These are phyloP conservation scores for Protea cynaroides DNA, from an alignment of 164 flowering plant species.

Conservation along the genomic window DNA sequence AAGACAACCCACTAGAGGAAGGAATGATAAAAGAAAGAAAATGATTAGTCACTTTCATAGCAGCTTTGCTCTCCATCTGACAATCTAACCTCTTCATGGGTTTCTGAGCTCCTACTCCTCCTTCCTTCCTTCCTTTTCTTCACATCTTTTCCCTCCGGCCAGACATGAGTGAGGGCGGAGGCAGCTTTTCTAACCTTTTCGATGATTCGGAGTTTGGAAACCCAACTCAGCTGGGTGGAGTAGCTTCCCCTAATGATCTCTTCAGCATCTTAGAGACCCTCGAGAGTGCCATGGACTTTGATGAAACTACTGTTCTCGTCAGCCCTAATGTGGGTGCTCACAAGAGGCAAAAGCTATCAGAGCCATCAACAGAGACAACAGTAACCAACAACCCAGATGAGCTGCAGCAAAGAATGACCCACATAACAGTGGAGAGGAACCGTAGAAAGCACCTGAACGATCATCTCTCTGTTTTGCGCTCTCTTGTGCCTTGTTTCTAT, in stretches of 20 bases:
- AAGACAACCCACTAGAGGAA: too few relatives aligned
- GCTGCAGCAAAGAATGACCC: slow-evolving; percentile 46
- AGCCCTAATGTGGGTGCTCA: slow-evolving; percentile 13
- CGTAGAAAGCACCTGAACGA: slow-evolving; percentile 96
- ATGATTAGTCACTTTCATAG: too few relatives aligned
- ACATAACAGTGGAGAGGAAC: slow-evolving; percentile 85
- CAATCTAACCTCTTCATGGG: not conserved
- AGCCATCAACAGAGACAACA: slow-evolving; percentile 10
- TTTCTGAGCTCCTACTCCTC: not conserved
- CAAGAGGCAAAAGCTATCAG: slow-evolving; percentile 27
- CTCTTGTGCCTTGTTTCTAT: slow-evolving; percentile 92
- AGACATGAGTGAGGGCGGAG: slow-evolving; percentile 23
- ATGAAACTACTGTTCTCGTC: slow-evolving; percentile 9
- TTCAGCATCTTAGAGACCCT: slow-evolving; percentile 59
- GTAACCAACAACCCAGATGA: slow-evolving; percentile 24
- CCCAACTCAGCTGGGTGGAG: slow-evolving; percentile 24
- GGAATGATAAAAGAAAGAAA: too few relatives aligned
- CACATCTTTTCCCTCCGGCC: slow-evolving; percentile 5
- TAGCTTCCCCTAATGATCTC: slow-evolving; percentile 46
- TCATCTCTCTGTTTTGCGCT: slow-evolving; percentile 65
- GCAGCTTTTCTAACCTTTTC: slow-evolving; percentile 31
- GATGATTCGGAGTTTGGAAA: slow-evolving; percentile 31
- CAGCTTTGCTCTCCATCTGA: too few relatives aligned
- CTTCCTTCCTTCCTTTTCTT: not conserved
- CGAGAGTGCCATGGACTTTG: slow-evolving; percentile 29